These are phyloP conservation scores for Kwoniella dendrophila DNA, from an alignment of 768 basidiomycete species.

Conservation along the genomic window DNA sequence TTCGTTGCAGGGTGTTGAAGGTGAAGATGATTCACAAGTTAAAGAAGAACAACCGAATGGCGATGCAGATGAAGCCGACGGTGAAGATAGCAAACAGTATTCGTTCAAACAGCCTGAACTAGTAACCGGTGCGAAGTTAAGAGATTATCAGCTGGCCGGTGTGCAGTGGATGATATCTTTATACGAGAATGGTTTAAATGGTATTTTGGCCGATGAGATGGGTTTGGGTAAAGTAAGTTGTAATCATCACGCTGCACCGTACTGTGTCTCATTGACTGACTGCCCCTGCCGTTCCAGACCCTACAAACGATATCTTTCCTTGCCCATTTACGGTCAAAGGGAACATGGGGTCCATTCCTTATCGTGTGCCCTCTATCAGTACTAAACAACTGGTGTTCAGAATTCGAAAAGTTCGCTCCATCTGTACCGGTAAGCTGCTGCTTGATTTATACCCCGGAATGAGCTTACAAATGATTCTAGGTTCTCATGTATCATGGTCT, in stretches of 20 bases:
- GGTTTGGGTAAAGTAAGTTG: constrained; percentile 68
- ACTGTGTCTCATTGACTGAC: neutral
- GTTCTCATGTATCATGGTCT: constrained; percentile 89
- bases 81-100: constrained; percentile 34
- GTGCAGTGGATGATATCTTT: constrained; percentile 92
- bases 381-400: constrained; percentile 84
- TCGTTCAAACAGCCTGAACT: constrained; percentile 66
- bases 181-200: constrained; percentile 65
- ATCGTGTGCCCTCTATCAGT: constrained; percentile 93
- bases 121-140: constrained; percentile 81
- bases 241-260: too few species aligned
- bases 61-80: constrained; percentile 20
- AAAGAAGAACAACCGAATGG: constrained; percentile 15
- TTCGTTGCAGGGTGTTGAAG: constrained; percentile 2
- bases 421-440: constrained; percentile 60
- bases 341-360: constrained; percentile 74
- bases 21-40: constrained; percentile 17
- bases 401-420: constrained; percentile 83
- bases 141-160: constrained; percentile 89
- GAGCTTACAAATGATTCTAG: constrained; percentile 62
- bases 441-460: neutral
- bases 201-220: constrained; percentile 83
- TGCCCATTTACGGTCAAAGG: constrained; percentile 79
- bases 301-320: constrained; percentile 93
- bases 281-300: constrained; percentile 62